Evolutionary conservation across 306 rosid genomes (phyloP), one percentile per base, ranked within the genome.

Genomic region (Psophocarpus tetragonolobus): DNA sequence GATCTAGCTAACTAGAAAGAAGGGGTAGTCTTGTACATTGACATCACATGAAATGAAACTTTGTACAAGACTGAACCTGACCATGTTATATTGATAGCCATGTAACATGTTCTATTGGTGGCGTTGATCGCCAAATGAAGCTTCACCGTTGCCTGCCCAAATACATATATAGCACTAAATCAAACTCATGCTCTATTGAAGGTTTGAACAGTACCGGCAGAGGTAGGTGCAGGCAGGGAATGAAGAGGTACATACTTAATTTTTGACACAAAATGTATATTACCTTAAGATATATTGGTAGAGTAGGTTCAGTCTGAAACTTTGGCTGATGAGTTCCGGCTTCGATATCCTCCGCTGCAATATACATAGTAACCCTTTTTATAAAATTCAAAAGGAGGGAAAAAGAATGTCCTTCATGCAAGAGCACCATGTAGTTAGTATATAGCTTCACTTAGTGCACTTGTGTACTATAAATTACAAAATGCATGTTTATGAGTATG

Each of bases 11-110:
- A 71, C 73, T 61, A 87, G 89, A 88, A 87, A 83, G 77, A 85
- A 77, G 83, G 90, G 90, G 74, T 71, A 84, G 92, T 90, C 97
- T 91, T 91, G 98, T 88, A 91, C 92, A 87, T 48, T 74, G 78
- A 80, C 71, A 67, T 79, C 91, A 83, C 79, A 80, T 76, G 84
- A 81, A 85, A 86, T 86, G 87, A 91, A 86, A 80, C 89, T 81
- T 81, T 80, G 96, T 90, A 87, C 98, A 90, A 91, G 92, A 91
- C 97, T 90, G 87, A 90, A 91, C 97, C 93, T 93, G 97, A 78
- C 80, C 86, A 87, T 83, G 91, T 87, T 83, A 87, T 77, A 86
- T 84, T 87, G 90, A 84, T 88, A 88, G 88, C 88, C 87, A 88
- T 85, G 65, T 60, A 60, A 29, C 67, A 60, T 60, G 97, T 91